Conservation (phyloP, 768 basidiomycete species). For the Russula abietina region DNA sequence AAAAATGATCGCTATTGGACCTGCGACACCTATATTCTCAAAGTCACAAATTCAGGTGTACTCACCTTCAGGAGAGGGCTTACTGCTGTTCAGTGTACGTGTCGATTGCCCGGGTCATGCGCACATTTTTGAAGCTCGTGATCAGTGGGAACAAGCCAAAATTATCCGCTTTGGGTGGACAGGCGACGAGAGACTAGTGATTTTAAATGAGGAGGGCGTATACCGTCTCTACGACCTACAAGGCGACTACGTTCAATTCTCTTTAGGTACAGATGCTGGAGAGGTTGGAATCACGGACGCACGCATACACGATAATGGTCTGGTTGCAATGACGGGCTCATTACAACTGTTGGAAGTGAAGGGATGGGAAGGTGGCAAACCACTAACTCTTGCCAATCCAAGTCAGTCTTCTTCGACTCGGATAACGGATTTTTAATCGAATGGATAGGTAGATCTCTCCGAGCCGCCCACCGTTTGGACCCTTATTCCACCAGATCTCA, state of each 20-base stretch:
- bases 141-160: conserved; percentile 85
- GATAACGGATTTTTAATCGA: conserved; percentile 8
- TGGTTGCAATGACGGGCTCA: conserved; percentile 78
- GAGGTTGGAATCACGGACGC: conserved; percentile 84
- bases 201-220: conserved; percentile 87
- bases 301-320: conserved; percentile 75
- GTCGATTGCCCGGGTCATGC: conserved; percentile 24
- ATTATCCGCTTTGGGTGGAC: conserved; percentile 84
- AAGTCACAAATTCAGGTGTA: conserved; percentile 85
- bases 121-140: conserved; percentile 22
- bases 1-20: conserved; percentile 70
- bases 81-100: conserved; percentile 69
- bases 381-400: conserved; percentile 65
- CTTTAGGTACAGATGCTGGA: conserved; percentile 73
- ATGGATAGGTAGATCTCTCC: conserved; percentile 47
- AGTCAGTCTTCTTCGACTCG: conserved; percentile 42
- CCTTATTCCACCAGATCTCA: conserved; percentile 83
- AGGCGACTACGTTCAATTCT: conserved; percentile 79
- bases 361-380: conserved; percentile 78
- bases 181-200: conserved; percentile 68
- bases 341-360: conserved; percentile 79
- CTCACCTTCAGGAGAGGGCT: conserved; percentile 74
- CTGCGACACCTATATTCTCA: conserved; percentile 47
- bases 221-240: conserved; percentile 88
- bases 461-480: conserved; percentile 83